These are phyloP conservation scores for Rhinocladiella mackenziei DNA, from an alignment of 2,329 filamentous ascomycete genomes.

Conservation along the genomic window DNA sequence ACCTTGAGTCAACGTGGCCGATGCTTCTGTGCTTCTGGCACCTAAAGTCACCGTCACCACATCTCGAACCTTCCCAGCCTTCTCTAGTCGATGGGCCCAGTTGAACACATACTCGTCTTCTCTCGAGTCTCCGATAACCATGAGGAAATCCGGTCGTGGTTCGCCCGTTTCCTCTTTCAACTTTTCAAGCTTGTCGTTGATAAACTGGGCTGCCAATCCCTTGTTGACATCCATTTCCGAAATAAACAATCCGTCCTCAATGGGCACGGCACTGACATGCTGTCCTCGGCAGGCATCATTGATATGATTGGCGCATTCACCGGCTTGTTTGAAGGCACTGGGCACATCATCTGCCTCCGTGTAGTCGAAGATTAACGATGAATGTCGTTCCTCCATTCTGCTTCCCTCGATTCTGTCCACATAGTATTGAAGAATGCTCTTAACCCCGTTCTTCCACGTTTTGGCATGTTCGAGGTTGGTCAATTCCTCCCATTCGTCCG, in stretches of 20 bases:
- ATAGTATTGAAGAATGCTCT: constrained; percentile 81
- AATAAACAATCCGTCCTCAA: constrained; percentile 76
- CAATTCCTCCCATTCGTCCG: constrained; percentile 71
- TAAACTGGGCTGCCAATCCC: constrained; percentile 70
- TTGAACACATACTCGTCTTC: constrained; percentile 92
- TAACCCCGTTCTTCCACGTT: constrained; percentile 79
- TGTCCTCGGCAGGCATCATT: constrained; percentile 87
- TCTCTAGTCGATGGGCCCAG: constrained; percentile 78
- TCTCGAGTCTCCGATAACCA: constrained; percentile 84
- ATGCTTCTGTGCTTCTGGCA: constrained; percentile 81
- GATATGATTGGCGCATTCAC: constrained; percentile 89
- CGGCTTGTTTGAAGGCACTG: constrained; percentile 71
- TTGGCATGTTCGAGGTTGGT: constrained; percentile 66
- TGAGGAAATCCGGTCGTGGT: constrained; percentile 67
- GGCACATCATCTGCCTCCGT: constrained; percentile 74
- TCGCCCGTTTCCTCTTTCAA: constrained; percentile 43
- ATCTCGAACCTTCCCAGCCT: constrained; percentile 57
- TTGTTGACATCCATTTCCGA: constrained; percentile 87
- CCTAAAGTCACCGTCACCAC: constrained; percentile 85
- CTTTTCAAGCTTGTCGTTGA: constrained; percentile 61
- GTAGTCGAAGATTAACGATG: constrained; percentile 87
- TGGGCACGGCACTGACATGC: constrained; percentile 74
- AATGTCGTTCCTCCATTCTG: constrained; percentile 85
- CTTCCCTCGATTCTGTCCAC: constrained; percentile 83
- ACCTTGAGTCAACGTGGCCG: constrained; percentile 80